Base-by-base conservation (phyloP, 2,329 filamentous ascomycete species). In the Xylariaceae sp. region DNA sequence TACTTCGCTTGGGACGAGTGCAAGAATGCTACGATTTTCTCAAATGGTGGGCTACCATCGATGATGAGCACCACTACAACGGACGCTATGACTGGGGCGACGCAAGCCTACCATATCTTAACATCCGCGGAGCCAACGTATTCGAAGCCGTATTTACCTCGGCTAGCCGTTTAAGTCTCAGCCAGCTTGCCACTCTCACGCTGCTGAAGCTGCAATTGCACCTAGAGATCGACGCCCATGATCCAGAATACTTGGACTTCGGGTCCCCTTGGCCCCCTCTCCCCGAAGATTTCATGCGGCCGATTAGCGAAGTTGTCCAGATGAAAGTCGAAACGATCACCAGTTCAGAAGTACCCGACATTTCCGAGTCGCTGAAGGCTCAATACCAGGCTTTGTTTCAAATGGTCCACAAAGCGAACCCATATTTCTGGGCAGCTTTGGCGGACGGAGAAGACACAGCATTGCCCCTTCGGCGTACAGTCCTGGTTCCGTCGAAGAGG, bases 21-120 rank as follows among this genome's bases (percentile, higher is more conserved):
- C 66, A 69, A 47, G 64, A 66, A 39, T 66, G 63, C 58, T 76
- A 75, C 55, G 70, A 75, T 54, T 76, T 76, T 47, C 32, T 75
- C 56, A 77, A 75, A 60, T 77, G 71, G 74, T 77, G 66, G 65
- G 59, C 53, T 5, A 64, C 59, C 1, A 54, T 53, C 1, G 62
- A 51, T 5, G 32, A 52, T 44, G 44, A 48, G 47, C 36, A 50
- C 42, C 42, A 45, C 42, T 49, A 45, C 19, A 38, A 49, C 19
- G 47, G 45, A 42, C 41, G 36, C 42, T 44, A 47, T 45, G 19
- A 51, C 27, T 51, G 42, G 46, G 19, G n/a, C 38, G 47, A 56
- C 38, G 12, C 19, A 43, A 51, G 42, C 48, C 51, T 49, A 44
- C 55, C 53, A 44, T 58, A 54, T 48, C 51, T 56, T 38, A 45